A percentile compares a stretch with the other conserved stretches of the same genome.
These are phyloP conservation scores for Trichoderma sp. DNA, from an alignment of 2,329 filamentous ascomycete genomes.

Conservation along the genomic window DNA sequence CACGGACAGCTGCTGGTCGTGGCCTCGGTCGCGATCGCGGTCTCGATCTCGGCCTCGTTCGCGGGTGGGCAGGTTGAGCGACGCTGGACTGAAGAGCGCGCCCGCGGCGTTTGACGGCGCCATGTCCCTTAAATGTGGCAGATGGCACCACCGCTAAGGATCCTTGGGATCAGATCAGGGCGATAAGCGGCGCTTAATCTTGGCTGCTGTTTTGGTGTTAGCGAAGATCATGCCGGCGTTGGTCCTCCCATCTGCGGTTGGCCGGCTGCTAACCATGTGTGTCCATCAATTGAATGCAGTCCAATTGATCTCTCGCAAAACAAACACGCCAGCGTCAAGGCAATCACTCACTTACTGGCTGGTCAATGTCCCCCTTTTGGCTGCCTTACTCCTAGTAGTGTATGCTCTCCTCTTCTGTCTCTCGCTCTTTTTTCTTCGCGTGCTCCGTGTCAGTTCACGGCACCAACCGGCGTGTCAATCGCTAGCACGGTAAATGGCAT, in stretches of 20 bases:
- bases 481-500: neutral
- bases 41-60: conserved; percentile 3
- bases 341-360: neutral
- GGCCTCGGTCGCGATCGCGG: conserved; percentile 24
- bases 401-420: neutral
- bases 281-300: neutral
- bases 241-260: neutral
- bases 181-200: conserved; percentile 21
- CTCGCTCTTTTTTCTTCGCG: neutral
- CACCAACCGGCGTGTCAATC: neutral
- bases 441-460: neutral
- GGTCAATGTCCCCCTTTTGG: neutral
- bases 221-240: conserved; percentile 11
- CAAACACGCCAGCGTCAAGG: neutral
- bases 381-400: neutral
- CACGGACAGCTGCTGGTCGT: conserved; percentile 28
- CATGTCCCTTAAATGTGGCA: conserved; percentile 10
- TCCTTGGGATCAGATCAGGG: conserved; percentile 14
- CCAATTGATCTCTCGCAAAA: neutral
- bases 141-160: neutral
- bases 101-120: conserved; percentile 31
- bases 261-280: neutral
- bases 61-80: conserved; percentile 34
- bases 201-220: conserved; percentile 1
- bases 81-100: conserved; percentile 39